phyloP scores from a whole-genome alignment of 225 moss, liverwort and hornwort genomes.

The Pleurozium schreberi region DNA sequence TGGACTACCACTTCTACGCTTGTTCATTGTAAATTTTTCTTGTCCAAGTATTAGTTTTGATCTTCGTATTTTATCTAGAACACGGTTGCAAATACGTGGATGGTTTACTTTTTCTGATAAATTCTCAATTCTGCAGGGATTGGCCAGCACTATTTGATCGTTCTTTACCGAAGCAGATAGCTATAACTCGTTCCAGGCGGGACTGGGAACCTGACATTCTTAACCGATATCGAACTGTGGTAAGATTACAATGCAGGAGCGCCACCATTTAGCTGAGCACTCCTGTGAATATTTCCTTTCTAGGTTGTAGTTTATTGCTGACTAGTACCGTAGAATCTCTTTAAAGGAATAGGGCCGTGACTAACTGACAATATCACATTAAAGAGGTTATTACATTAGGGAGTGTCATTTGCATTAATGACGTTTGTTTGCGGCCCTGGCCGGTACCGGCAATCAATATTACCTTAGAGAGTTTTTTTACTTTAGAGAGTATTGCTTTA shows the following conservation, averaged over 20 bases:
- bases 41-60: neutral
- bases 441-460: neutral
- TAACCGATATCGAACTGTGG: constrained; percentile 63
- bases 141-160: constrained; percentile 78
- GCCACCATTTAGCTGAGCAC: neutral
- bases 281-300: neutral
- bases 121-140: constrained; percentile 41
- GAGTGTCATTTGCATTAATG: neutral
- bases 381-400: neutral
- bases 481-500: neutral
- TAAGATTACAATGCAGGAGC: constrained; percentile 3
- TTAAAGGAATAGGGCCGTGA: neutral
- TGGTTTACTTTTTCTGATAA: neutral
- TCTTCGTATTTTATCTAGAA: neutral
- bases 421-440: neutral
- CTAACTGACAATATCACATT: neutral
- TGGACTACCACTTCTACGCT: neutral
- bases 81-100: neutral
- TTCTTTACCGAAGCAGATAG: constrained; percentile 81
- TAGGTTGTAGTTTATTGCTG: neutral
- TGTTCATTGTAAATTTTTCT: neutral
- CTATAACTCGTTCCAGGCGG: constrained; percentile 67
- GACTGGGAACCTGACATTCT: constrained; percentile 91
- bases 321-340: neutral
- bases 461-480: neutral